Evolutionary conservation across 1,284 basidiomycete species (phyloP), one percentile per base, ranked within the genome.

Genomic region (Fistulina hepatica): DNA sequence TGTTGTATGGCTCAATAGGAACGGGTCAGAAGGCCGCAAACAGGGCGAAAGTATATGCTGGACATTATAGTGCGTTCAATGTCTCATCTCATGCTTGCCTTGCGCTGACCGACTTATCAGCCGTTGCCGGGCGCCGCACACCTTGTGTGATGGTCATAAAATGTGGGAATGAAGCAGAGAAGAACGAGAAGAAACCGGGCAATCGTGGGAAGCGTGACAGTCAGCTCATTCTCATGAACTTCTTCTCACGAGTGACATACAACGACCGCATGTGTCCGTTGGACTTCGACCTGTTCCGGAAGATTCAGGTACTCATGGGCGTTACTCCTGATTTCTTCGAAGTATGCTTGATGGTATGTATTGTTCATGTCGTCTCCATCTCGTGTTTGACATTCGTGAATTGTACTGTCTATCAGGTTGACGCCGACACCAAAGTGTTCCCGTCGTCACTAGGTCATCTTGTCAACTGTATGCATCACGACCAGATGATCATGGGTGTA

Each of bases 271-370:
- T 98, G 93, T 76, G 77, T 12, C 95, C 95, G 8, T 73, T 99
- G 52, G 95, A 98, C 58, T 98, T 91, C 55, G 95, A 98, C 60
- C 69, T 99, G 15, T 99, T 99, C 72, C 78, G 94, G 43, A 98
- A 98, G 66, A 76, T 93, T 6, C 92, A 97, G 51, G 73, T 86
- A 28, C 71, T 98, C 33, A 97, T 97, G 89, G 94, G 95, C 26
- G 89, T 97, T n/a, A 97, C 95, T 1, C 93, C 95, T 1, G 95
- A 99, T 61, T 97, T 89, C 59, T 98, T 98, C 53, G 95, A 99
- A 65, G 82, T 95, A 27, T 85, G 83, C 53, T 65, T 99, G 46
- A 98, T 98, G 95, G 94, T 92, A 52, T 44, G 81, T 63, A 9
- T 21, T 33, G 17, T 33, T 6, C 33, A 26, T 21, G 30, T 19